These are phyloP conservation scores for Drechslerella coelobrocha DNA, from an alignment of 2,329 filamentous ascomycete genomes.

Conservation along the genomic window DNA sequence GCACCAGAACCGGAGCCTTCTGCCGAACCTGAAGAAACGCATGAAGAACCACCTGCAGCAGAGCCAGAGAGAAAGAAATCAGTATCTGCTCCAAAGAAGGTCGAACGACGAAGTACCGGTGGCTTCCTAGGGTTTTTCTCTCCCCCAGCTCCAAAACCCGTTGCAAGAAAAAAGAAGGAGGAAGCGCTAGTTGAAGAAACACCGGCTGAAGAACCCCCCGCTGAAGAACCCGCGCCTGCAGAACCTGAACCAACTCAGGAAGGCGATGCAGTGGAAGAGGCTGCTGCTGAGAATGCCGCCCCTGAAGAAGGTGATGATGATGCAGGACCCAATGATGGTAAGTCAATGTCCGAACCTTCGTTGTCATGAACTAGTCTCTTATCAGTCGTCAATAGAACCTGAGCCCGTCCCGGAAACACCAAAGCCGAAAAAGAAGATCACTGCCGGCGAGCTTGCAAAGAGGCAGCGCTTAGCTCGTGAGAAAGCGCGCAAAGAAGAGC, in stretches of 20 bases:
- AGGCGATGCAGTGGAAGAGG: conserved; percentile 14
- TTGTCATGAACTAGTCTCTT: not conserved
- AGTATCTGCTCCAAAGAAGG: conserved; percentile 30
- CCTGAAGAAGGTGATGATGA: not conserved
- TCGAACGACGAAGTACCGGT: conserved; percentile 31
- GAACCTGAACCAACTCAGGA: conserved; percentile 16
- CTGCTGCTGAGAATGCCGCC: conserved; percentile 6
- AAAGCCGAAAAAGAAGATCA: conserved; percentile 50
- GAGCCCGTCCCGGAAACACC: conserved; percentile 1
- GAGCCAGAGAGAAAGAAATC: conserved; percentile 15
- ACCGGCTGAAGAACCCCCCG: conserved; percentile 19
- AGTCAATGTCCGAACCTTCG: not conserved
- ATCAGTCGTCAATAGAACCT: conserved; percentile 2
- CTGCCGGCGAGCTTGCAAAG: conserved; percentile 43
- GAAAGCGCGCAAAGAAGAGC: conserved; percentile 24
- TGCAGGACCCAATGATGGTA: not conserved
- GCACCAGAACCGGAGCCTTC: conserved; percentile 11
- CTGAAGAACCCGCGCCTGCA: conserved; percentile 28
- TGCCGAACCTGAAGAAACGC: conserved; percentile 10
- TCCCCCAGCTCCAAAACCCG: conserved; percentile 15
- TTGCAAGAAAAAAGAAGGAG: conserved; percentile 37
- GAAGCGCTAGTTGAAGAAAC: conserved; percentile 18
- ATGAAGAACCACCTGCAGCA: conserved; percentile 19
- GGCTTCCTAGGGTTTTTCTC: conserved; percentile 30
- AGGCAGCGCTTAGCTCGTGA: conserved; percentile 30